Conservation (phyloP, 305 asterid species). For the Plantago rigida region DNA sequence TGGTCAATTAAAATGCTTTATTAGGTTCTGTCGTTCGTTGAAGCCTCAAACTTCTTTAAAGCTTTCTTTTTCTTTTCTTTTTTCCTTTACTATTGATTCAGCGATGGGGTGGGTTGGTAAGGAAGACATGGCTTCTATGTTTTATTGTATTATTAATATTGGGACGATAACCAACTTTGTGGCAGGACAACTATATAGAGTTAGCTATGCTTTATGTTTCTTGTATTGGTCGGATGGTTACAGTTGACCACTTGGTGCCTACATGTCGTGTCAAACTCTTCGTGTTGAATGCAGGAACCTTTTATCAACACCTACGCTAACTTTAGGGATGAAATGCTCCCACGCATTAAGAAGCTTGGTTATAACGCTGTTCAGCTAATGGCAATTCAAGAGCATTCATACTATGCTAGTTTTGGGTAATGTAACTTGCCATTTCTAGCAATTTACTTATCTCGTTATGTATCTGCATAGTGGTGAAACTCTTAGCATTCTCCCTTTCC, state of each 20-base stretch:
- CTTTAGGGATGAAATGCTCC: constrained; percentile 92
- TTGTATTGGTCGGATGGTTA: constrained; percentile 17
- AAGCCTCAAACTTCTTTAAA: no score
- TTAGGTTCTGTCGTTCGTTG: no score
- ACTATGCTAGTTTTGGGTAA: constrained; percentile 99
- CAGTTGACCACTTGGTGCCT: constrained; percentile 12
- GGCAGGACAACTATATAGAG: background rate
- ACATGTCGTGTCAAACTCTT: constrained; percentile 17
- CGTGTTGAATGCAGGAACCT: constrained; percentile 60
- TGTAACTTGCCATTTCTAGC: constrained; percentile 9
- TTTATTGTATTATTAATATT: background rate
- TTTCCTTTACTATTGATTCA: no score
- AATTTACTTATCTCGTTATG: constrained; percentile 17
- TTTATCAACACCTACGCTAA: constrained; percentile 75
- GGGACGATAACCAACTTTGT: background rate
- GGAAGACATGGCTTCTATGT: background rate
- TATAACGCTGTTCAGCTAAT: constrained; percentile 96
- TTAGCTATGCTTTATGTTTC: constrained; percentile 8
- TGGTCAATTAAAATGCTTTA: no score
- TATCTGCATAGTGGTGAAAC: constrained; percentile 3
- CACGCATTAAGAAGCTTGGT: constrained; percentile 93
- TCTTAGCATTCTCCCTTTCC: constrained; percentile 12
- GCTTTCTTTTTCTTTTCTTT: no score
- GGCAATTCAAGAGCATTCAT: constrained; percentile 99
- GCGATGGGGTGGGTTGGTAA: background rate